Percentiles rank a stretch among this genome's conserved stretches.
These are phyloP conservation scores for Penicillium freii DNA, from an alignment of 2,329 filamentous ascomycete genomes.

Conservation along the genomic window DNA sequence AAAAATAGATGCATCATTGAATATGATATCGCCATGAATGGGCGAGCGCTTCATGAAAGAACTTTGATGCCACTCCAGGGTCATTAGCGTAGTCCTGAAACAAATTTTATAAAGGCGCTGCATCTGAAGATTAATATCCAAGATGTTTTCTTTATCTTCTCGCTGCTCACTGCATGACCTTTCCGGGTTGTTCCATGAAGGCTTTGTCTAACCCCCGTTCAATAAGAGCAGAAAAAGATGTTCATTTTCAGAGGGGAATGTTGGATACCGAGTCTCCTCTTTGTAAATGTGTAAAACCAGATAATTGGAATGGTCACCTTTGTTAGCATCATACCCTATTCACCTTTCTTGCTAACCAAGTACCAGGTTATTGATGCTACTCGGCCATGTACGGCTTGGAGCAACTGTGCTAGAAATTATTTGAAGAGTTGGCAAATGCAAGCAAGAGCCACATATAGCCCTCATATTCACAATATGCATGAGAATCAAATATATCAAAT, in stretches of 20 bases:
- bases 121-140: background rate
- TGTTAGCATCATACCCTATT: background rate
- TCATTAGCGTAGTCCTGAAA: background rate
- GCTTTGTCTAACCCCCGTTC: background rate
- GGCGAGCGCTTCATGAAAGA: background rate
- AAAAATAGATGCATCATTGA: background rate
- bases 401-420: background rate
- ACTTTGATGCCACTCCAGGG: background rate
- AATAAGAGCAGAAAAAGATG: no score
- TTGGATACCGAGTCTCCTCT: background rate
- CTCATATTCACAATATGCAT: background rate
- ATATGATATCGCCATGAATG: no score
- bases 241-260: background rate
- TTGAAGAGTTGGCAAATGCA: no score
- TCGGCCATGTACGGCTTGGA: background rate
- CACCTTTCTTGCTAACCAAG: background rate
- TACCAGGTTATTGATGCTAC: background rate
- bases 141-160: background rate
- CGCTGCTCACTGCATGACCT: background rate
- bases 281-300: background rate
- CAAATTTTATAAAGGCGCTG: background rate
- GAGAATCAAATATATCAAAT: background rate
- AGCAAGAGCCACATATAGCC: background rate
- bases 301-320: background rate
- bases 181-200: background rate